A percentile compares a stretch with the other conserved stretches of the same genome.
phyloP scores from a whole-genome alignment of 495 filamentous ascomycete genomes.

The Annulohypoxylon bovei region DNA sequence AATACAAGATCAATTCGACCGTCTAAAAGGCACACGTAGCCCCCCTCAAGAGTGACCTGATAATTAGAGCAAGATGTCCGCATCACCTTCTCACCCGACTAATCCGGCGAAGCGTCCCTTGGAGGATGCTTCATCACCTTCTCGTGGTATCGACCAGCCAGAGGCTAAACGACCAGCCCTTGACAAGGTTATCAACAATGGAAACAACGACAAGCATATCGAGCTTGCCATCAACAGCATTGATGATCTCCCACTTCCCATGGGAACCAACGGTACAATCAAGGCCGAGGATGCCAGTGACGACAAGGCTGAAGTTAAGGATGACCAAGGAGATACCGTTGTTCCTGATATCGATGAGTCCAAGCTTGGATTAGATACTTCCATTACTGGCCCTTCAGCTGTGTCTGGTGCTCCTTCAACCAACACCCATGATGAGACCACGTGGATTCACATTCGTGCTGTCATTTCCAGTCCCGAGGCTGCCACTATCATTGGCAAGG shows the following conservation, averaged over 20 bases:
- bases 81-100: constrained; percentile 61
- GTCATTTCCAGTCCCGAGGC: constrained; percentile 97
- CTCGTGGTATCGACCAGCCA: constrained; percentile 87
- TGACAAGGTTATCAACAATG: constrained; percentile 81
- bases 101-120: constrained; percentile 87
- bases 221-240: constrained; percentile 53
- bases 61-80: constrained; percentile 61
- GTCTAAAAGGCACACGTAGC: constrained; percentile 44
- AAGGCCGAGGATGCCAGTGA: constrained; percentile 59
- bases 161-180: constrained; percentile 97
- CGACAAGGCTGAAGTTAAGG: constrained; percentile 66
- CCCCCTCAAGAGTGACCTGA: constrained; percentile 50
- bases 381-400: constrained; percentile 42
- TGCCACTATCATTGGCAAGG: constrained; percentile 97
- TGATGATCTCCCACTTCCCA: constrained; percentile 43
- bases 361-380: constrained; percentile 57
- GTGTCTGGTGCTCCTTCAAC: constrained; percentile 40
- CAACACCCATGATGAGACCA: constrained; percentile 79
- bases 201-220: constrained; percentile 53
- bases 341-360: constrained; percentile 73
- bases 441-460: constrained; percentile 95
- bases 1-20: constrained; percentile 60
- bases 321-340: constrained; percentile 71
- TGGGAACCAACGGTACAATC: constrained; percentile 58
- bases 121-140: constrained; percentile 95